Percentiles rank a stretch among this genome's conserved stretches.
Evolutionary conservation across 805 yeast species (phyloP).

Genomic region (Nakazawaea ishiwadae): DNA sequence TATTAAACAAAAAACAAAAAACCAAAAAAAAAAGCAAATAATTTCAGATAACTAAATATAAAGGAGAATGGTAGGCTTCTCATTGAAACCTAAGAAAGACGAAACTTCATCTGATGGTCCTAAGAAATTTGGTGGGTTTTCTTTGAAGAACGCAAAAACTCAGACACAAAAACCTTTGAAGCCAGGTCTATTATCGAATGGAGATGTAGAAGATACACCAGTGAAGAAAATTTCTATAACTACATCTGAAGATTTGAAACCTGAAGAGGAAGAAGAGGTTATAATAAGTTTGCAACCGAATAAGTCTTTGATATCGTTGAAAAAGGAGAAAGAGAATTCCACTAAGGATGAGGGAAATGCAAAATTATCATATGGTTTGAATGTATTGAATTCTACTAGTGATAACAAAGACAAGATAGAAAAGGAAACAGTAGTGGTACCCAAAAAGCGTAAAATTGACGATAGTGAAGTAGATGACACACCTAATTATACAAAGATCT

Average conservation of each 20-base stretch:
- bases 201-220: slow-evolving; percentile 1
- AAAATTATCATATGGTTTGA: slow-evolving; percentile 2
- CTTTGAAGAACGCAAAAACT: slow-evolving; percentile 21
- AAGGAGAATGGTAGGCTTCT: slow-evolving; percentile 34
- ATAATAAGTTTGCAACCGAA: slow-evolving; percentile 7
- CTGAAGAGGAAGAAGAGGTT: not conserved
- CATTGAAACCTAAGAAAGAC: slow-evolving; percentile 27
- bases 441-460: no score
- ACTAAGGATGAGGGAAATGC: not conserved
- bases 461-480: not conserved
- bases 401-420: not conserved
- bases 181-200: not conserved
- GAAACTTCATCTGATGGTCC: slow-evolving; percentile 3
- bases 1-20: not conserved
- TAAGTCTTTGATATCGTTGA: slow-evolving; percentile 5
- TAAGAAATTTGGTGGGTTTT: slow-evolving; percentile 27
- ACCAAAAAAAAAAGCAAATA: not conserved
- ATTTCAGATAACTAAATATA: no score
- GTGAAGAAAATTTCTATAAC: slow-evolving; percentile 5
- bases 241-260: slow-evolving; percentile 9
- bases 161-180: slow-evolving; percentile 3
- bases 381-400: not conserved
- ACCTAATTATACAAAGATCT: slow-evolving; percentile 9
- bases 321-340: not conserved
- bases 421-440: not conserved